Evolutionary conservation across 306 rosid genomes (phyloP).

Genomic region (Trifolium dubium): DNA sequence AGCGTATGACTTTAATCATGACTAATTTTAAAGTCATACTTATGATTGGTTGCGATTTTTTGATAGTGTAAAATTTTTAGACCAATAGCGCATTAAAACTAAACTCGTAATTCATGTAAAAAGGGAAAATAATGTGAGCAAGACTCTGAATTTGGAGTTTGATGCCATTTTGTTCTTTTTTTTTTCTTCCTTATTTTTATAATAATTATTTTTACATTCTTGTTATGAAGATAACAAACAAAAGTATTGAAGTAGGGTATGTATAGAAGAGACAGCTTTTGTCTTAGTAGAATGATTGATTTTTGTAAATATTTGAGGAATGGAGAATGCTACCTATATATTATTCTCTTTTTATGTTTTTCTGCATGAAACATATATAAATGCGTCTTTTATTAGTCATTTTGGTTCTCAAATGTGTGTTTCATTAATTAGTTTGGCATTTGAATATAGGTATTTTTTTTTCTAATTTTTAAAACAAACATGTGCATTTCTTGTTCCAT

Average conservation of each 20-base stretch:
- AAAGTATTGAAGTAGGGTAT: conserved; percentile 27
- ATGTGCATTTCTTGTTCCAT: background rate
- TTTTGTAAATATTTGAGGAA: conserved; percentile 33
- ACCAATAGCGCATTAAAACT: background rate
- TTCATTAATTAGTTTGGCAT: too few relatives aligned
- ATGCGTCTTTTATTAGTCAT: too few relatives aligned
- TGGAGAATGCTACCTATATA: background rate
- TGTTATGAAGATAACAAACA: background rate
- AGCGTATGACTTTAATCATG: background rate
- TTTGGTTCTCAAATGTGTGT: too few relatives aligned
- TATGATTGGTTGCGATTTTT: background rate
- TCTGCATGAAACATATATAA: conserved; percentile 1
- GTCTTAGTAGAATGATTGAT: conserved; percentile 20
- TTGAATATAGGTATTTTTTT: too few relatives aligned
- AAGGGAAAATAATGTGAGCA: too few relatives aligned
- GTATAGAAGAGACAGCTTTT: conserved; percentile 18
- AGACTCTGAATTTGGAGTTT: too few relatives aligned
- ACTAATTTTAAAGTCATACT: background rate
- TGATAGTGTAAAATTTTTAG: background rate
- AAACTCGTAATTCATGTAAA: too few relatives aligned
- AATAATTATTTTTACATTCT: too few relatives aligned
- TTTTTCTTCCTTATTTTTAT: too few relatives aligned
- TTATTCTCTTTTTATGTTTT: background rate
- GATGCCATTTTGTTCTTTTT: too few relatives aligned
- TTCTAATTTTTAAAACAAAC: background rate